Evolutionary conservation across 73 alveolate species (phyloP).

Genomic region (Effrenium voratum): DNA sequence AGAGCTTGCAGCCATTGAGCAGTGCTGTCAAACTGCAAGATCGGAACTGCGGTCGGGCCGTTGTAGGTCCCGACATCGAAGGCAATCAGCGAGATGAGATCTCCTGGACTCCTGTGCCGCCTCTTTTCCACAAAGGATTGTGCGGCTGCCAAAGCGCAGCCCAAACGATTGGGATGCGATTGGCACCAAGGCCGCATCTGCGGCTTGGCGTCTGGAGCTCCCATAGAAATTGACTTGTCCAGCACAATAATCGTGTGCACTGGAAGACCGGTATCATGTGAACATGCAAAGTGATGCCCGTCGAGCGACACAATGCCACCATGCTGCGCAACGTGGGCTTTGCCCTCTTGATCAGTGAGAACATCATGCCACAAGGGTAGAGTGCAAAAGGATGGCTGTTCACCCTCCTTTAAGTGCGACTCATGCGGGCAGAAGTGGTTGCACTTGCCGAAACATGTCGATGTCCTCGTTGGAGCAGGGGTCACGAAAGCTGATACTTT

Average conservation of each 20-base stretch:
- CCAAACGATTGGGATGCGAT: constrained; percentile 47
- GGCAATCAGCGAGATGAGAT: neutral
- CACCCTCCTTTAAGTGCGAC: constrained; percentile 26
- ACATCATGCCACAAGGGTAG: constrained; percentile 18
- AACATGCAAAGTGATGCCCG: constrained; percentile 31
- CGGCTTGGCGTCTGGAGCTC: neutral
- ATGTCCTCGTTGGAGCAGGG: constrained; percentile 43
- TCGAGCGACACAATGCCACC: constrained; percentile 24
- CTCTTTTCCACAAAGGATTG: constrained; percentile 60
- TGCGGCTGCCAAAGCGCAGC: constrained; percentile 38
- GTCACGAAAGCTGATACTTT: neutral
- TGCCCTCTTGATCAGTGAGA: neutral
- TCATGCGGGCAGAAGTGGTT: constrained; percentile 40
- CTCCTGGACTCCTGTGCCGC: constrained; percentile 6
- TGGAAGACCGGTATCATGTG: neutral
- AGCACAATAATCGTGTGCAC: constrained; percentile 37
- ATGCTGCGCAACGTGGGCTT: neutral
- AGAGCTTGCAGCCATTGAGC: neutral
- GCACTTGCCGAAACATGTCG: constrained; percentile 19
- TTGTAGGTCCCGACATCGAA: neutral
- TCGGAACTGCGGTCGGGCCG: neutral
- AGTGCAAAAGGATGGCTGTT: constrained; percentile 44
- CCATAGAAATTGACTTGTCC: constrained; percentile 26
- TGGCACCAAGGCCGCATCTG: constrained; percentile 17
- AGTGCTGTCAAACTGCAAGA: neutral